Conservation (phyloP, 257 asterid genomes). For the Ehretia macrophylla region DNA sequence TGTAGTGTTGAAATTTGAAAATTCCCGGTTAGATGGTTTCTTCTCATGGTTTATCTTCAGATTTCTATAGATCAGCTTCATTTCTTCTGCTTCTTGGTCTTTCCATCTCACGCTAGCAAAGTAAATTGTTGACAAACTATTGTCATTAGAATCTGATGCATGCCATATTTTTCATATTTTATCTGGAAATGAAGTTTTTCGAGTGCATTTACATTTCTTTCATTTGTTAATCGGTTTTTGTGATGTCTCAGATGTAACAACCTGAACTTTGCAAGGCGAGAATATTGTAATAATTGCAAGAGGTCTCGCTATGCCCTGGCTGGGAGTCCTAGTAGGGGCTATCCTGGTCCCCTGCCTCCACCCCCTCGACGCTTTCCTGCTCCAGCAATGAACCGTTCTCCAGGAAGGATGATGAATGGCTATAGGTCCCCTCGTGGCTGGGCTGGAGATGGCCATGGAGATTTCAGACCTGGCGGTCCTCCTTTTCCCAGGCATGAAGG, state of each 20-base stretch:
- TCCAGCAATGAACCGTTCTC: slow-evolving; percentile 44
- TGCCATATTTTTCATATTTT: no score
- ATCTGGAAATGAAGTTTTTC: neutral
- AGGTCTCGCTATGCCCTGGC: slow-evolving; percentile 53
- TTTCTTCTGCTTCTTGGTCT: no score
- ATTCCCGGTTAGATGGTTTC: no score
- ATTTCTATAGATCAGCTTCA: no score
- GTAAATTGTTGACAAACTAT: no score
- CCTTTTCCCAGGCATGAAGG: slow-evolving; percentile 48
- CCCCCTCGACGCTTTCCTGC: slow-evolving; percentile 46
- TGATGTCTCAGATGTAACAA: slow-evolving; percentile 63
- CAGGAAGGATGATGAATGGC: slow-evolving; percentile 50
- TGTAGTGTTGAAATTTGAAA: no score
- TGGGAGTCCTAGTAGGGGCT: slow-evolving; percentile 61
- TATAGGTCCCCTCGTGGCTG: slow-evolving; percentile 74
- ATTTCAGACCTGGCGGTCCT: slow-evolving; percentile 51
- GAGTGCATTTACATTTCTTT: no score
- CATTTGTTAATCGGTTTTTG: slow-evolving; percentile 7
- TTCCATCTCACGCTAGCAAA: no score
- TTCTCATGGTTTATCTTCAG: no score
- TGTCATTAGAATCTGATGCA: no score
- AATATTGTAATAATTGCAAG: slow-evolving; percentile 81
- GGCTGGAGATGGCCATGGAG: slow-evolving; percentile 61
- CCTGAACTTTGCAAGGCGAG: slow-evolving; percentile 88
- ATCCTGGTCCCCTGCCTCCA: slow-evolving; percentile 42